Base-by-base conservation (phyloP, 805 yeast species). In the Ogataea parapolymorpha region DNA sequence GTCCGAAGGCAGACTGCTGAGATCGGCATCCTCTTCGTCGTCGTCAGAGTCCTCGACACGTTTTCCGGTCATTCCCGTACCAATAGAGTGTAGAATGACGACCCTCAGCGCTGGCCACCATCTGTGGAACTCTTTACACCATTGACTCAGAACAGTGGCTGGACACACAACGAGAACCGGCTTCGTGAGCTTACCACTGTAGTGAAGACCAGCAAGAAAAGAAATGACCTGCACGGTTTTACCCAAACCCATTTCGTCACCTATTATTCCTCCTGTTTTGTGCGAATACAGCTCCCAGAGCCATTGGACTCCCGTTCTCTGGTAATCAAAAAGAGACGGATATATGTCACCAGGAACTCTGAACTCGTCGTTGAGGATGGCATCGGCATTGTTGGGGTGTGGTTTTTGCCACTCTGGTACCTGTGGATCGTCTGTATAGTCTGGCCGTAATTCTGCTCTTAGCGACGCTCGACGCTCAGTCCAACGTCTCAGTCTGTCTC, bases 171-270 rank as follows among this genome's bases (percentile, higher is more conserved):
- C 72, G 26, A 93, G 56, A 0, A 85, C 83, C 0, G 99, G 99
- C 27, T 81, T 83, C 24, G 77, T 74, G 2, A 91, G 66, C 42
- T 77, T 66, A 0, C 83, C 80, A 13, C 95, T 84, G 59, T 89
- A 85, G 55, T 90, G 96, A 28, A 93, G 68, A 0, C 95, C 93
- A 0, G 98, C 97, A 7, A 93, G 56, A 60, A 91, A 93, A 1
- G 97, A 80, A 32, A 89, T 88, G 7, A 93, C 77, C 58, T 93
- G 98, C 37, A 93, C 84, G 0, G 99, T 93, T 57, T 93, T 93
- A 2, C 99, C 99, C 13, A 93, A 65, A 0, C 99, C 99, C 99
- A 93, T 93, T 61, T 93, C 99, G 63, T 93, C 99, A 18, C 98
- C 97, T 29, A 93, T 74, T 16, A 93, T 93, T 0, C 99, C 99